These are phyloP conservation scores for Paecilomyces sp. DNA, from an alignment of 2,329 filamentous ascomycete species.

Conservation along the genomic window DNA sequence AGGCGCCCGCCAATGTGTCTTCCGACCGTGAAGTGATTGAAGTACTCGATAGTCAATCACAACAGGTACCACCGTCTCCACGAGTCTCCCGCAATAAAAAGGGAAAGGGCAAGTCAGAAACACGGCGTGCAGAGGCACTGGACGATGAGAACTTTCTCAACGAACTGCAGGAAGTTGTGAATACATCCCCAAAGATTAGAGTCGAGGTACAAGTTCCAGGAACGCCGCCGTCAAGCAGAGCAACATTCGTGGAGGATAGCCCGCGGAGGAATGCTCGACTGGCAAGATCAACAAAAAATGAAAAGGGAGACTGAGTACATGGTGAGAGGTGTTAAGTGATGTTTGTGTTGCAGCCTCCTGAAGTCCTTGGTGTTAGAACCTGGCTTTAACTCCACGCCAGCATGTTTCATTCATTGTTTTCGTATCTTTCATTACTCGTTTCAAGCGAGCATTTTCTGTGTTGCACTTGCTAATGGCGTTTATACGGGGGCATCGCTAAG, in stretches of 20 bases:
- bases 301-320: background rate
- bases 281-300: constrained; percentile 2
- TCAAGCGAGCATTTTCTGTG: background rate
- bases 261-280: constrained; percentile 4
- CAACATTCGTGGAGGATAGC: background rate
- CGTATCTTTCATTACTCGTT: background rate
- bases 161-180: background rate
- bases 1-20: background rate
- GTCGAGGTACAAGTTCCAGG: constrained; percentile 17
- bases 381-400: background rate
- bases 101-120: background rate
- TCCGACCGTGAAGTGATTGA: constrained; percentile 13
- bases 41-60: constrained; percentile 23
- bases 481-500: background rate
- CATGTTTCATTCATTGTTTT: background rate
- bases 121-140: background rate
- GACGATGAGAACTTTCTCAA: background rate
- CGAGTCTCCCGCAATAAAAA: background rate
- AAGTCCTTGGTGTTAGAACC: background rate
- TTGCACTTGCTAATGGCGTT: background rate
- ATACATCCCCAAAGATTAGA: background rate
- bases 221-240: constrained; percentile 15
- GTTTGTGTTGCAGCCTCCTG: background rate
- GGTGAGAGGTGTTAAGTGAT: background rate
- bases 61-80: constrained; percentile 4